These are phyloP conservation scores for Boletellus ananas DNA, from an alignment of 768 basidiomycete genomes.

Conservation along the genomic window DNA sequence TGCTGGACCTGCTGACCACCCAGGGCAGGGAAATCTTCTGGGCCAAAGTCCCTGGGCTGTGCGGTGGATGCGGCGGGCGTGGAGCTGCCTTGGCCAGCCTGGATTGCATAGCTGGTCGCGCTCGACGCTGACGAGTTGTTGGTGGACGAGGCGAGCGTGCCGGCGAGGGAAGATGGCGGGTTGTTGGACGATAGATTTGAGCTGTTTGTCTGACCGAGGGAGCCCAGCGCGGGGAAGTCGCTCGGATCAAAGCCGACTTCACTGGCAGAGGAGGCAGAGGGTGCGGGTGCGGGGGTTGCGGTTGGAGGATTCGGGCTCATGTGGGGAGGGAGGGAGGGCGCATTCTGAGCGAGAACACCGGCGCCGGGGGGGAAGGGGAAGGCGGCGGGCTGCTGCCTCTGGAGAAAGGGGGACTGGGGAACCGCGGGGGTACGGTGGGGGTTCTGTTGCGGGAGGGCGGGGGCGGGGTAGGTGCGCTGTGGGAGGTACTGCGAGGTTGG, in stretches of 20 bases:
- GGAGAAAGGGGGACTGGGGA: conserved; percentile 61
- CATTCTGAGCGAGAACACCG: conserved; percentile 53
- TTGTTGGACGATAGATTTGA: conserved; percentile 36
- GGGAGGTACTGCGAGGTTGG: conserved; percentile 36
- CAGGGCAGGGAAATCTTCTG: conserved; percentile 86
- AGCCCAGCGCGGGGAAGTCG: conserved; percentile 83
- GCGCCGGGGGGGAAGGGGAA: conserved; percentile 54
- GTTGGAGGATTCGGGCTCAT: conserved; percentile 46
- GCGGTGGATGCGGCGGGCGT: conserved; percentile 4
- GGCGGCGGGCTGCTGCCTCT: conserved; percentile 48
- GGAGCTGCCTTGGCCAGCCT: conserved; percentile 57
- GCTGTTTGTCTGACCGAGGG: conserved; percentile 47
- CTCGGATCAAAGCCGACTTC: conserved; percentile 82
- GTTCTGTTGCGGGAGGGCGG: conserved; percentile 49
- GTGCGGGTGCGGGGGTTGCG: conserved; percentile 42
- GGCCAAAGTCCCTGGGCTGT: conserved; percentile 51
- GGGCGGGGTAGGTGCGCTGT: conserved; percentile 34
- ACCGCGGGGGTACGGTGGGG: conserved; percentile 58
- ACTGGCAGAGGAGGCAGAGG: conserved; percentile 61
- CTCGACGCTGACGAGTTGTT: conserved; percentile 30
- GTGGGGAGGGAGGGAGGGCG: conserved; percentile 53
- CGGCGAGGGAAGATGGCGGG: conserved; percentile 27
- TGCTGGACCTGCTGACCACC: conserved; percentile 54
- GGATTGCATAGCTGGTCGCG: conserved; percentile 76
- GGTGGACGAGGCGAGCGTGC: conserved; percentile 20